Base-by-base conservation (phyloP, 805 yeast species). In the Candida tibetensis region DNA sequence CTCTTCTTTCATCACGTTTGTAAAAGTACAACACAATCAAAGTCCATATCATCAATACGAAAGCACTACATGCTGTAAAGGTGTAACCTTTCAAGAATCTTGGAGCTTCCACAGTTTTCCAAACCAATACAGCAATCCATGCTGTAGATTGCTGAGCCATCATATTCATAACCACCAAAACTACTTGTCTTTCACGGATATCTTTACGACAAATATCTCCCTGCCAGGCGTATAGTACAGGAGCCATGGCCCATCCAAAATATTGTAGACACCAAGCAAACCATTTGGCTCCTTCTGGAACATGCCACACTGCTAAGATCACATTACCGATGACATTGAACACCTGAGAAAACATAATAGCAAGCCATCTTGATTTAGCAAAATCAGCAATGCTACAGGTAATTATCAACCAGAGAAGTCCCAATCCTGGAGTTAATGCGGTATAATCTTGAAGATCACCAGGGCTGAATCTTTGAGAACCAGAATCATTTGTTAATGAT, bases 241-340 rank as follows among this genome's bases (percentile, higher is more conserved):
- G 81, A 2, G 83, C 78, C 55, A 76, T 76, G 13, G 84, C 75
- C 72, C 82, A 79, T 10, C 80, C 75, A 55, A 77, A 76, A 51
- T 79, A 80, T 15, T 76, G 77, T 34, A 74, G 65, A 49, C 78
- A 65, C 54, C 75, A 80, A 0, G 79, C 85, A 62, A 71, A 77
- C 84, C 85, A 79, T 56, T 80, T 78, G 12, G 84, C 78, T n/a
- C 64, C 41, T 29, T 65, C 64, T 0, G 79, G 68, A 19, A 80
- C 76, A 45, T 78, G 57, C 85, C 85, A 80, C 30, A 71, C 71
- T 4, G 81, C 79, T 46, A 80, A 58, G 17, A 80, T 62, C 1
- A 66, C 65, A 51, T 79, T 77, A 10, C 83, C 81, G 5, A 72
- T 50, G 18, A 76, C 60, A 47, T 77, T 79, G 67, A 79, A 70